A percentile compares a stretch with the other conserved stretches of the same genome.
Evolutionary conservation across 2,329 filamentous ascomycete species (phyloP).

Genomic region (Epichloe scottii): DNA sequence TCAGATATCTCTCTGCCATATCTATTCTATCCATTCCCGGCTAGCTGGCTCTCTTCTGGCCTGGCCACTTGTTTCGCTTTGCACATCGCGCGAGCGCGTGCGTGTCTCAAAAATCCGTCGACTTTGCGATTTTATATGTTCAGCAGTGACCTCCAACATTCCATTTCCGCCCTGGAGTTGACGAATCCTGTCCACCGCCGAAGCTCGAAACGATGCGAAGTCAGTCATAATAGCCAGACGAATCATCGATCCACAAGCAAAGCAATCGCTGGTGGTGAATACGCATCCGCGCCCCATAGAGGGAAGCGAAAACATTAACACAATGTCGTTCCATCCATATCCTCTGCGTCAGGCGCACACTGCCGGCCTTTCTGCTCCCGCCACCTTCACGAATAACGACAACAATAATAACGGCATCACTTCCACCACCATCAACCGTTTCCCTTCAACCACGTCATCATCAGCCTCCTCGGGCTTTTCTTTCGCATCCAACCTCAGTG

Average conservation of each 20-base stretch:
- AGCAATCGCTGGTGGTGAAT: neutral
- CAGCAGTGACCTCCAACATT: neutral
- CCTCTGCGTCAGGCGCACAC: slow-evolving; percentile 45
- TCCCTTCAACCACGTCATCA: slow-evolving; percentile 58
- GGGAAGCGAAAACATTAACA: slow-evolving; percentile 14
- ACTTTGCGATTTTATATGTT: neutral
- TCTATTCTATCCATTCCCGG: neutral
- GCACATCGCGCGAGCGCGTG: neutral
- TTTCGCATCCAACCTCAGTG: slow-evolving; percentile 44
- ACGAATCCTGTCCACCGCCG: neutral
- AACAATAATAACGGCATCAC: slow-evolving; percentile 26
- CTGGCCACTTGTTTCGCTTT: neutral
- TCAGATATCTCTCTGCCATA: neutral
- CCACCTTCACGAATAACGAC: slow-evolving; percentile 1
- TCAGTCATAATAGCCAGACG: neutral
- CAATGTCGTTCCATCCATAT: slow-evolving; percentile 45
- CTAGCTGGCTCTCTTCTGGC: neutral
- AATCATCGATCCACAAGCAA: neutral
- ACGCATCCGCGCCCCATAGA: slow-evolving; percentile 7
- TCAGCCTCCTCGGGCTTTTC: slow-evolving; percentile 60
- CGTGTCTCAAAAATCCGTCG: neutral
- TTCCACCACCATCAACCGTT: slow-evolving; percentile 38
- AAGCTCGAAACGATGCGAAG: slow-evolving; percentile 4
- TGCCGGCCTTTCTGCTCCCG: slow-evolving; percentile 21
- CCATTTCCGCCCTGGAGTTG: neutral